Percentiles rank a stretch among this genome's conserved stretches.
Conservation (phyloP, 208 protist species). For the Acanthamoeba sp. region DNA sequence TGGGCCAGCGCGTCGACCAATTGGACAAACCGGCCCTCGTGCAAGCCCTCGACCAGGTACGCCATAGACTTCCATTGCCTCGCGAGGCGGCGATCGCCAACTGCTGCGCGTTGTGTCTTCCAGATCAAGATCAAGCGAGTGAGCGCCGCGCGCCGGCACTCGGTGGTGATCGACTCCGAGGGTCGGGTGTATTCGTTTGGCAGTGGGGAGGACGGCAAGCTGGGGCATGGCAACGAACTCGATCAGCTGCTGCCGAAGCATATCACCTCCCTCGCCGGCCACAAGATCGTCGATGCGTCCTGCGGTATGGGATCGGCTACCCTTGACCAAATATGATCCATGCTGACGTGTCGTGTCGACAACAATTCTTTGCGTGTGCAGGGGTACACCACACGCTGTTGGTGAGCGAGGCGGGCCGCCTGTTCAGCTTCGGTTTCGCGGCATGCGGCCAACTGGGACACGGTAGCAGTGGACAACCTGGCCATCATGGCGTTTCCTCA, state of each 20-base stretch:
- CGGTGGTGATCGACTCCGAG: background rate
- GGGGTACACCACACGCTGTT: background rate
- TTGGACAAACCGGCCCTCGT: background rate
- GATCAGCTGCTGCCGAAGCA: conserved; percentile 11
- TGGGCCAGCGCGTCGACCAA: background rate
- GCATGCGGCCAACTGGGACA: background rate
- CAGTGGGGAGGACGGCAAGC: conserved; percentile 6
- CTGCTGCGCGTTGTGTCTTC: background rate
- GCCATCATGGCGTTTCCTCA: too few relatives aligned
- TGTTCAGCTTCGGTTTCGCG: background rate
- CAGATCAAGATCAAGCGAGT: background rate
- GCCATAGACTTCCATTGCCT: too few relatives aligned
- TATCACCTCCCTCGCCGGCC: background rate
- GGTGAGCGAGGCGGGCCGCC: background rate
- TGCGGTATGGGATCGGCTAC: too few relatives aligned
- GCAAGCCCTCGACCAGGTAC: background rate
- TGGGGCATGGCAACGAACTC: background rate
- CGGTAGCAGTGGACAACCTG: background rate
- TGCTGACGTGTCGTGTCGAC: too few relatives aligned
- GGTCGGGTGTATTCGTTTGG: background rate
- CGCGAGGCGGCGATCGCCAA: background rate
- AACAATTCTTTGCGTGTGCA: background rate
- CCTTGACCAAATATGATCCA: too few relatives aligned
- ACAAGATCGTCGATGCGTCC: background rate
- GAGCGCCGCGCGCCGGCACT: background rate